Evolutionary conservation across 257 asterid species (phyloP).

Genomic region (Verbena officinalis): DNA sequence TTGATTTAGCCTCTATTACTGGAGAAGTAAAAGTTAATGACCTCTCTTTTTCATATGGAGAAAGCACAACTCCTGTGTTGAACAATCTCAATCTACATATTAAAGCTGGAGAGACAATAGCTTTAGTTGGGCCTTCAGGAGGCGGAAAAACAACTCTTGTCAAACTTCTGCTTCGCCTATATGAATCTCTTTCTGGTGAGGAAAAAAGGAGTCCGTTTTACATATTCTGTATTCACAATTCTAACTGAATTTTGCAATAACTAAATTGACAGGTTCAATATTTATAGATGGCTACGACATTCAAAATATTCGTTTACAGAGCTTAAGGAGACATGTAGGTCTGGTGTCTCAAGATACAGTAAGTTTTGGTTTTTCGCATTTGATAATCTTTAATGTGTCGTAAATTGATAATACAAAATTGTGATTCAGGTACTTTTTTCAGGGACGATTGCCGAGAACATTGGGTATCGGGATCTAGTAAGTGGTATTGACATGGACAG

Average conservation of each 20-base stretch:
- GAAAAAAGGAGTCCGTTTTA: background rate
- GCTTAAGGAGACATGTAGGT: conserved; percentile 83
- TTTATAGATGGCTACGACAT: conserved; percentile 71
- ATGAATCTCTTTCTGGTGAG: conserved; percentile 78
- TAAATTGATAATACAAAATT: conserved; percentile 14
- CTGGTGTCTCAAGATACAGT: conserved; percentile 93
- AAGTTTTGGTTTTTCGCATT: conserved; percentile 18
- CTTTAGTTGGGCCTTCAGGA: conserved; percentile 96
- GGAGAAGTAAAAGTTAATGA: conserved; percentile 74
- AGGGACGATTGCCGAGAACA: conserved; percentile 88
- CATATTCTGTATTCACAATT: conserved; percentile 3
- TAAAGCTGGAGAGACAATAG: conserved; percentile 86
- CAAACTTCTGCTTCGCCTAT: conserved; percentile 93
- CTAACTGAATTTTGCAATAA: conserved; percentile 13
- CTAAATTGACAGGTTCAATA: conserved; percentile 58
- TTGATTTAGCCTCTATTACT: conserved; percentile 50
- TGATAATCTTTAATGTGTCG: background rate
- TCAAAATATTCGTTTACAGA: conserved; percentile 52
- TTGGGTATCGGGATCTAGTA: conserved; percentile 81
- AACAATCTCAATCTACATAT: conserved; percentile 63
- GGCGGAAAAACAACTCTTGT: conserved; percentile 93
- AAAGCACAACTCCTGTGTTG: conserved; percentile 51
- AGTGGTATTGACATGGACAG: conserved; percentile 72
- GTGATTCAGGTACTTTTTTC: conserved; percentile 70
- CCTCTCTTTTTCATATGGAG: conserved; percentile 73